phyloP scores from a whole-genome alignment of 306 rosid genomes.

The Prunus kanzakura region DNA sequence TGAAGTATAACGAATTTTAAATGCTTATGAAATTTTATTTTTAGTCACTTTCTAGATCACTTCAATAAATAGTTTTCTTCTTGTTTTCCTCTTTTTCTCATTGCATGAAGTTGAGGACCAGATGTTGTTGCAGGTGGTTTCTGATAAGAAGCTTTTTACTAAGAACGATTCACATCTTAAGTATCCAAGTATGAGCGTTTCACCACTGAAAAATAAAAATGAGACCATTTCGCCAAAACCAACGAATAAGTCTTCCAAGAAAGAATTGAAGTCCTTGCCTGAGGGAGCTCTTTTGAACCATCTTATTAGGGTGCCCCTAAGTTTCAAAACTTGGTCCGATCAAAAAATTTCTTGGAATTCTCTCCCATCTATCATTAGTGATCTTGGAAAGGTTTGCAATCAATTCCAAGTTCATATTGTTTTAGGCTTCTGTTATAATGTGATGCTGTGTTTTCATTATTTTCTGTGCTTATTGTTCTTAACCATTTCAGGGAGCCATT shows the following conservation, averaged over 20 bases:
- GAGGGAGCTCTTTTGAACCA: neutral
- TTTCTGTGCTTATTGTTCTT: neutral
- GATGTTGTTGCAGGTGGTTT: neutral
- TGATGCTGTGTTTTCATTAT: neutral
- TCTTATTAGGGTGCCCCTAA: neutral
- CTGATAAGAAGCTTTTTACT: neutral
- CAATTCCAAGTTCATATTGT: neutral
- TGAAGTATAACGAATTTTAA: neutral
- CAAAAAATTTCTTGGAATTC: neutral
- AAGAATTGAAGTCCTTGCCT: neutral
- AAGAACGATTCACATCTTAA: neutral
- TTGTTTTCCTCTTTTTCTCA: too few species aligned
- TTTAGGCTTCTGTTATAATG: neutral
- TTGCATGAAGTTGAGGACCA: neutral
- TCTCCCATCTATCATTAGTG: neutral
- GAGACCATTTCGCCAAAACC: neutral
- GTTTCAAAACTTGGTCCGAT: neutral
- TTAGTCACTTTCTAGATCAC: neutral
- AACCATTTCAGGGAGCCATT: neutral
- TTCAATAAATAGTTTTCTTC: neutral
- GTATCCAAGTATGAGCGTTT: neutral
- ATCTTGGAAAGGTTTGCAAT: neutral
- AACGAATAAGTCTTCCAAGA: neutral
- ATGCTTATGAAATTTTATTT: neutral
- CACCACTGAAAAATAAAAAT: neutral